Percentiles rank a stretch among this genome's conserved stretches.
phyloP scores from a whole-genome alignment of 2,329 filamentous ascomycete species.

The Rugonectria rugulosa region DNA sequence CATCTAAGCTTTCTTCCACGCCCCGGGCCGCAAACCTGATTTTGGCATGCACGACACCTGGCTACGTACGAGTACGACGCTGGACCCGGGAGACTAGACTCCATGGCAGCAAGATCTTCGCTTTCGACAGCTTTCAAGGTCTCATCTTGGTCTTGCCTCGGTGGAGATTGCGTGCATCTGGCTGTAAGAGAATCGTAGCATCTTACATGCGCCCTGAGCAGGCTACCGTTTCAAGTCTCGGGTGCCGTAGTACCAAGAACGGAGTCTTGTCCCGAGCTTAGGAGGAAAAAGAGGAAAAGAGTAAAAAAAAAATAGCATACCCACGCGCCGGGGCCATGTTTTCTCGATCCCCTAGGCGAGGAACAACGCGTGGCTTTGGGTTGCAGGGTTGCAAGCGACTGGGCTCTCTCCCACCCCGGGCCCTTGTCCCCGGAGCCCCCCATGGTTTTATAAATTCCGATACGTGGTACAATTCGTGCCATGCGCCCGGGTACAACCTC shows the following conservation, averaged over 20 bases:
- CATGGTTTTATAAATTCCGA: conserved; percentile 25
- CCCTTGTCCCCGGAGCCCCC: no score
- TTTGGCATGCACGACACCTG: background rate
- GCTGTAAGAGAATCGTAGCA: background rate
- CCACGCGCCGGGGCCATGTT: background rate
- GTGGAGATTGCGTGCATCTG: background rate
- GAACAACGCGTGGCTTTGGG: conserved; percentile 14
- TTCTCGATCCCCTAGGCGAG: conserved; percentile 7
- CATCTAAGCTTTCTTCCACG: background rate
- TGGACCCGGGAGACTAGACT: background rate
- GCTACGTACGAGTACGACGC: background rate
- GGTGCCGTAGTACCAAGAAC: background rate
- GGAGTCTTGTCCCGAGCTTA: conserved; percentile 1
- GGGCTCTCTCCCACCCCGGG: conserved; percentile 22
- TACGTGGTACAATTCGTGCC: conserved; percentile 32
- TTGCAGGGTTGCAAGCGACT: conserved; percentile 1
- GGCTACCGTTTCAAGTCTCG: background rate
- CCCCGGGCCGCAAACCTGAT: background rate
- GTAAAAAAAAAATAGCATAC: no score
- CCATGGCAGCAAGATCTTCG: background rate
- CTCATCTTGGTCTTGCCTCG: background rate
- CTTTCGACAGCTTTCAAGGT: background rate
- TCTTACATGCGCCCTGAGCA: background rate
- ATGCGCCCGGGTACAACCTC: conserved; percentile 12
- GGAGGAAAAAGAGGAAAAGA: no score